Evolutionary conservation across 768 basidiomycete species (phyloP).

Genomic region (Cystofilobasidium bisporidii): DNA sequence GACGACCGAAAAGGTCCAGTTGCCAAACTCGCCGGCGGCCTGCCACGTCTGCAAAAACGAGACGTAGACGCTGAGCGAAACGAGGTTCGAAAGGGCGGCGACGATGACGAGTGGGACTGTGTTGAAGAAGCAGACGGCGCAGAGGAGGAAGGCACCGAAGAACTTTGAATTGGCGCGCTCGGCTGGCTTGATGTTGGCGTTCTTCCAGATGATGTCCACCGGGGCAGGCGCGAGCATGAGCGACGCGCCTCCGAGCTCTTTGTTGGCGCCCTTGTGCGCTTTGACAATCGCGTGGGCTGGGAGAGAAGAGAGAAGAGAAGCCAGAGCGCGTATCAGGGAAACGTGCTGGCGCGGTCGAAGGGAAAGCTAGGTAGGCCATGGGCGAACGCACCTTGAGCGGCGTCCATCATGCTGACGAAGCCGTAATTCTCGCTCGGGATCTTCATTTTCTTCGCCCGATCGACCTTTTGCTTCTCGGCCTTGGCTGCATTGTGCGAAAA

Average conservation of each 20-base stretch:
- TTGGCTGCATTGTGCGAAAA: constrained; percentile 4
- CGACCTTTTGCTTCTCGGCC: constrained; percentile 15
- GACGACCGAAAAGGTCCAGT: constrained; percentile 73
- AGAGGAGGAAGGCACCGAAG: constrained; percentile 69
- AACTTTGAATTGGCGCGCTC: constrained; percentile 58
- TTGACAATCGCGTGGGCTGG: constrained; percentile 40
- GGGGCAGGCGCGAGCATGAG: constrained; percentile 40
- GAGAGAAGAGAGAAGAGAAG: constrained; percentile 27
- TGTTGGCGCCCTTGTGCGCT: constrained; percentile 37
- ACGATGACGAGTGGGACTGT: constrained; percentile 84
- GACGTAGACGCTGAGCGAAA: constrained; percentile 58
- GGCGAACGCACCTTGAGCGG: constrained; percentile 18
- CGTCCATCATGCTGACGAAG: constrained; percentile 28
- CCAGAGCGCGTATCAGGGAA: constrained; percentile 1
- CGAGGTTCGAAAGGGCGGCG: constrained; percentile 82
- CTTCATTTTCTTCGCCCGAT: constrained; percentile 14
- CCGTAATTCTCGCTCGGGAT: constrained; percentile 27
- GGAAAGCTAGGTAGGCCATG: too few relatives aligned
- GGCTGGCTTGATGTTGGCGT: constrained; percentile 63
- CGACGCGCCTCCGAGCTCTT: constrained; percentile 38
- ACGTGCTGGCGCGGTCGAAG: background rate
- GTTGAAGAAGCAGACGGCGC: constrained; percentile 81
- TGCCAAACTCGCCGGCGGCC: constrained; percentile 47
- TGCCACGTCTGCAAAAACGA: constrained; percentile 67
- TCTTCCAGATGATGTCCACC: constrained; percentile 60